Base-by-base conservation (phyloP, 106 monocot genomes). In the Allium cepa region DNA sequence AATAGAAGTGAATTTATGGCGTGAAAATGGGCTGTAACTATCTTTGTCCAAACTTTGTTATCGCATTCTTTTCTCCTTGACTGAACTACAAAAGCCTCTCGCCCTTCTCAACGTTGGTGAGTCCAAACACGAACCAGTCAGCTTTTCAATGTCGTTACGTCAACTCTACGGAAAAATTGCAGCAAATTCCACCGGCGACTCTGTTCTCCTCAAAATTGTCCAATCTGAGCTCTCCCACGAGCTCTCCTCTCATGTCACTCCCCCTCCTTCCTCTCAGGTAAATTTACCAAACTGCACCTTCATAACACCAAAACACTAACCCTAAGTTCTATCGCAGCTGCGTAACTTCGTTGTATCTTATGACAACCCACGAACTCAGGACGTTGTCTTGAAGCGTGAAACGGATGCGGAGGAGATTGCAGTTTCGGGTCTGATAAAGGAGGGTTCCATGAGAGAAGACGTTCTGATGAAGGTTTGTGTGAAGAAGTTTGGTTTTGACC, bases 381-480 rank as follows among this genome's bases (percentile, higher is more conserved):
- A 89, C 60, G 68, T 85, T 50, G 50, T 85, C 26, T 80, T 89
- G 15, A 62, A 71, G 47, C 81, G 78, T 55, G 45, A 62, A 28
- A 17, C 1, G 17, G 71, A 64, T 6, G 75, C 58, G 48, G 80
- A 77, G 61, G 85, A 85, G 64, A 47, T 85, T 6, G 76, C 72
- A 17, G 71, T 89, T 52, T 82, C 85, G 28, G 84, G 82, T 9
- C 12, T 79, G 60, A 69, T 82, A 3, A 76, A 57, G 1, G 73
- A 82, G 49, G 60, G 71, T 18, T 49, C 64, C 18, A 49, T 79
- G 53, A 9, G 17, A 11, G 64, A 70, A 27, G 68, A 75, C 17
- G 79, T 71, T 1, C 57, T 59, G 62, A 85, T 89, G 85, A 89
- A 85, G 80, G 82, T 89, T 4, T 85, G 67, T 48, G 62, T 89